Evolutionary conservation across 495 filamentous ascomycete species (phyloP), one percentile per base, ranked within the genome.

Genomic region (Aspergillus biplanus): DNA sequence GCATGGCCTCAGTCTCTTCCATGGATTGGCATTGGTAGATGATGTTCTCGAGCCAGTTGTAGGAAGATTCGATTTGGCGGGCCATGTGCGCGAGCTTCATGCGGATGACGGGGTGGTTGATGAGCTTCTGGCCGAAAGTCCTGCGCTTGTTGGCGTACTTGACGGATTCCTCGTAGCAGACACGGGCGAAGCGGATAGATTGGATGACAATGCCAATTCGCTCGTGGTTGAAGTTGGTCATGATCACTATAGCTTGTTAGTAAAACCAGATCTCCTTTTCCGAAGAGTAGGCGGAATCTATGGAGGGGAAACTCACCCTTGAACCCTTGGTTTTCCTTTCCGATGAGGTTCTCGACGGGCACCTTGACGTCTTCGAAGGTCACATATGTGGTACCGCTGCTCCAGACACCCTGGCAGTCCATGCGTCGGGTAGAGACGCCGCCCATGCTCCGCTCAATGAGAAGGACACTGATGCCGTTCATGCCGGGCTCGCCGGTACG

Each of bases 151-250:
- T 88, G 35, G 92, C 94, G 80, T 97, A 98, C 72, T 96, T 96
- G 74, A 97, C 84, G 13, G 90, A 89, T 76, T 98, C 95, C 73
- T 98, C 94, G 79, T 91, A 97, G 86, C 93, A 97, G 62, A 99
- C 95, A 71, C 95, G 92, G 35, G 92, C 87, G 86, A 99, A 98
- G 61, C 95, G 93, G 58, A 95, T 73, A 65, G 89, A 96, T 78
- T 99, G 95, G 81, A 99, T 99, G 77, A 97, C 92, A 76, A 98
- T 98, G 52, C 95, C 95, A 64, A 99, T 92, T 56, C 95, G 90
- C 80, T 98, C 95, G 83, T 98, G 95, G 84, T 99, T 99, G 83
- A 99, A 99, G 83, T 99, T 99, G 62, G 92, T 96, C 92, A 97
- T 96, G 80, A 96, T 90, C 58, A 92, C 92, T 83, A 64, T 54